phyloP scores from a whole-genome alignment of 345 rosid genomes.

The Aquilaria sinensis region DNA sequence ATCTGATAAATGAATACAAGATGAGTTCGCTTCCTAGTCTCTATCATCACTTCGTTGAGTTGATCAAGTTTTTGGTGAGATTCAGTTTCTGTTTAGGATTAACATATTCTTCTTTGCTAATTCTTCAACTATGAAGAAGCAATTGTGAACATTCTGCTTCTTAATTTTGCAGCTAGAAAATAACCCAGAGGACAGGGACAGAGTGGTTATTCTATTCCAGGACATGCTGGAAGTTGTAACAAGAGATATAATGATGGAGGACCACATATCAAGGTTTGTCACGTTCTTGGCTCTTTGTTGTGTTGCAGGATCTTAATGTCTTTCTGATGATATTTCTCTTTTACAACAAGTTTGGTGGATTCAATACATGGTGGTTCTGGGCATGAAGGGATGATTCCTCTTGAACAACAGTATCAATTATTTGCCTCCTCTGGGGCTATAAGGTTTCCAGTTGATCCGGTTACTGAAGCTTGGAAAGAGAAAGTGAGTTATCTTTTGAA shows the following conservation, averaged over 20 bases:
- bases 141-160: constrained; percentile 3
- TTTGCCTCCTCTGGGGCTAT: constrained; percentile 96
- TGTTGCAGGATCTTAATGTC: constrained; percentile 2
- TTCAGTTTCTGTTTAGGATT: constrained; percentile 7
- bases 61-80: constrained; percentile 80
- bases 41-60: constrained; percentile 75
- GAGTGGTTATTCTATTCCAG: constrained; percentile 90
- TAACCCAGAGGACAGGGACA: constrained; percentile 70
- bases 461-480: constrained; percentile 94
- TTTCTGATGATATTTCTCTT: constrained; percentile 13
- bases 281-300: constrained; percentile 8
- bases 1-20: constrained; percentile 49
- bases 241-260: constrained; percentile 86
- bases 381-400: constrained; percentile 53
- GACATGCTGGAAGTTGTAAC: constrained; percentile 97
- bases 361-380: constrained; percentile 69
- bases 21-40: constrained; percentile 94
- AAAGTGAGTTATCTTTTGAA: constrained; percentile 39
- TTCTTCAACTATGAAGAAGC: constrained; percentile 1
- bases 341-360: constrained; percentile 52
- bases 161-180: constrained; percentile 52
- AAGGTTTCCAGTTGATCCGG: constrained; percentile 62
- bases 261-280: constrained; percentile 54
- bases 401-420: constrained; percentile 57
- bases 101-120: not conserved